Conservation (phyloP, 352 stramenopile species). For the Globisporangium perplexum region DNA sequence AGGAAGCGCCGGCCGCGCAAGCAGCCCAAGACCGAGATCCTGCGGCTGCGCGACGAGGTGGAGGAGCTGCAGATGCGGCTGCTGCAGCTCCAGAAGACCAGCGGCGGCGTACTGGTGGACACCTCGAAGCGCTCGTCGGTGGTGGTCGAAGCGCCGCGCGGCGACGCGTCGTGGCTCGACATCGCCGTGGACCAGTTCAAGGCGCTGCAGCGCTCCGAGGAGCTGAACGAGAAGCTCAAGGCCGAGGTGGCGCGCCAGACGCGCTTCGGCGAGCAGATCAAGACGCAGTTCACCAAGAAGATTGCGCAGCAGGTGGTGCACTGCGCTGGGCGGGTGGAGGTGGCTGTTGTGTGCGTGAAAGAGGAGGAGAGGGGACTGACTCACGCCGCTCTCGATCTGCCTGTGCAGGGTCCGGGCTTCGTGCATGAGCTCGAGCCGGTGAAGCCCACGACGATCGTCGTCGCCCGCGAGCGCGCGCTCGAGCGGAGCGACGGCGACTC, state of each 20-base stretch:
- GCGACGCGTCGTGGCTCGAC: constrained; percentile 8
- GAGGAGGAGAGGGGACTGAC: too few species aligned
- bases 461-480: background rate
- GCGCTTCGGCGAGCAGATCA: constrained; percentile 4
- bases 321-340: too few species aligned
- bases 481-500: background rate
- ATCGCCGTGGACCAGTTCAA: constrained; percentile 9
- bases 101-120: background rate
- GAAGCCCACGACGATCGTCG: background rate
- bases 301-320: constrained; percentile 6
- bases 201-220: constrained; percentile 5
- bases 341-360: background rate
- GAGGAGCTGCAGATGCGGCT: constrained; percentile 10
- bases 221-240: constrained; percentile 10
- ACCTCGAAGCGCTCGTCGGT: background rate
- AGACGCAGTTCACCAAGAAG: constrained; percentile 12
- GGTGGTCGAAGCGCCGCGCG: background rate
- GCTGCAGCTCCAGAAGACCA: constrained; percentile 6
- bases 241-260: constrained; percentile 6
- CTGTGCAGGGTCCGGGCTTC: constrained; percentile 1
- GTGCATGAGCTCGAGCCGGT: background rate
- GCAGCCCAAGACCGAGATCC: constrained; percentile 8
- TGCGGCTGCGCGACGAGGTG: constrained; percentile 9
- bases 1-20: constrained; percentile 8
- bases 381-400: too few species aligned